Base-by-base conservation (phyloP, 2,329 filamentous ascomycete species). In the Ophiostoma sp. region DNA sequence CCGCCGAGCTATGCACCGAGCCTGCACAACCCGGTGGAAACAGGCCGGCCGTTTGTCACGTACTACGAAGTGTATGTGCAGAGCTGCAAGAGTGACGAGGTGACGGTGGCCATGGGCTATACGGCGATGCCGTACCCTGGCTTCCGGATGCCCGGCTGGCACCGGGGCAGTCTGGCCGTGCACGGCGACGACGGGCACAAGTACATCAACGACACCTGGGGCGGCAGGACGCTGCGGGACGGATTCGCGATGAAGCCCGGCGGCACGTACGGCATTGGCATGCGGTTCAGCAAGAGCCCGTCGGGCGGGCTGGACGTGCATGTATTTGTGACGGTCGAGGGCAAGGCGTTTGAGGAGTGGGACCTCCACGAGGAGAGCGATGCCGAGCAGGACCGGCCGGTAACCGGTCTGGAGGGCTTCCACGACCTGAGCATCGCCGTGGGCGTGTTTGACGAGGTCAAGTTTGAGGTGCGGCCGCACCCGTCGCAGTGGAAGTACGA, bases 101-200 rank as follows among this genome's bases (percentile, higher is more conserved):
- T 84, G 68, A 80, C 79, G 54, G 80, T 94, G 0, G 90, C 88
- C 0, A 77, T 94, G 11, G 92, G 92, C 11, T 93, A 88, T 77
- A 81, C 85, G 0, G 91, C 90, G 1, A 85, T 90, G 67, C 92
- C 92, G 8, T 94, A 93, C 76, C 92, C 92, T 7, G 83, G 85
- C 0, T 94, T 92, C 81, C 85, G 92, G 8, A 84, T 94, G 72
- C 92, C 92, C 0, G 92, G 92, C 1, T 94, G 91, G 92, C 90
- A 95, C 76, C 85, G 91, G 44, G 91, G 86, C 23, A 90, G 87
- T 73, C 76, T 94, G 17, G 92, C 84, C 1, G 87, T 94, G n/a
- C 92, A 94, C 77, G 88, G 89, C 66, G 92, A 94, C 77, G 92
- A 94, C 77, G 92, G 92, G 0, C 85, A 89, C 75, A 85, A 86